Evolutionary conservation across 345 rosid species (phyloP).

Genomic region (Gossypium turneri): DNA sequence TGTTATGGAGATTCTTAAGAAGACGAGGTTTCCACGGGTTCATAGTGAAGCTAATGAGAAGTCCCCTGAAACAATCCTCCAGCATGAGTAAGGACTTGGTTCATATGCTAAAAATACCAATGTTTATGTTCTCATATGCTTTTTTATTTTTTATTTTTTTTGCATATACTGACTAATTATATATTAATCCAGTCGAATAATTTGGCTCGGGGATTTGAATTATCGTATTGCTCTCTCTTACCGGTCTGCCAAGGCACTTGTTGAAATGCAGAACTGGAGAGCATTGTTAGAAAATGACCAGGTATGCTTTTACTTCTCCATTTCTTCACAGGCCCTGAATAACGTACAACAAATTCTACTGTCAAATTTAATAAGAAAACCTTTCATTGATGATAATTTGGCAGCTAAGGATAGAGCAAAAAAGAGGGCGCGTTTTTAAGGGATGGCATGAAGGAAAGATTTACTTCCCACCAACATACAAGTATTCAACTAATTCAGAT

Average conservation of each 20-base stretch:
- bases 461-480: constrained; percentile 97
- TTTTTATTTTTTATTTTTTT: not conserved
- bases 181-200: constrained; percentile 62
- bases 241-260: constrained; percentile 96
- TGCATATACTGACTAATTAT: not conserved
- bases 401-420: constrained; percentile 93
- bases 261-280: constrained; percentile 99
- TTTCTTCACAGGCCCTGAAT: not conserved
- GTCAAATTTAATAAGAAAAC: not conserved
- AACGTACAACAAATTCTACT: not conserved
- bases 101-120: no score
- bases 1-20: constrained; percentile 93
- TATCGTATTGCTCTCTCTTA: constrained; percentile 93
- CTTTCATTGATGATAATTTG: constrained; percentile 15
- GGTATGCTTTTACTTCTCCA: constrained; percentile 39
- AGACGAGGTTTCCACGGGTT: constrained; percentile 90
- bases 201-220: constrained; percentile 98
- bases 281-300: constrained; percentile 92
- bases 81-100: constrained; percentile 74
- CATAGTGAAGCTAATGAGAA: constrained; percentile 49
- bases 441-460: constrained; percentile 97
- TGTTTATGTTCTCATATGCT: not conserved
- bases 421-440: constrained; percentile 70
- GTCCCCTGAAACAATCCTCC: constrained; percentile 89
- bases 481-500: constrained; percentile 95